Evolutionary conservation across 805 yeast genomes (phyloP).

Genomic region (Lipomyces chichibuensis): DNA sequence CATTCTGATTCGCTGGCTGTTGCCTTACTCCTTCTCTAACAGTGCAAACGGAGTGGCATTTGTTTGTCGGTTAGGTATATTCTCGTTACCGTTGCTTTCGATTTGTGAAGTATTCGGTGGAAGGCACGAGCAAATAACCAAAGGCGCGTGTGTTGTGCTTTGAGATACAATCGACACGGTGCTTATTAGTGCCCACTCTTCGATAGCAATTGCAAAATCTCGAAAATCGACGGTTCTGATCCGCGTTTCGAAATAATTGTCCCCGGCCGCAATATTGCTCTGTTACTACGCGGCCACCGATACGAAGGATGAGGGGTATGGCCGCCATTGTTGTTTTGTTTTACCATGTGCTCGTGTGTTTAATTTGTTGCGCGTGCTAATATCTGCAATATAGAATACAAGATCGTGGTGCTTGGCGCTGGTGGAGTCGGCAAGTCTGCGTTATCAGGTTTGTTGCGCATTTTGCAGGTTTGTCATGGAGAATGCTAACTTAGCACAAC

Average conservation of each 20-base stretch:
- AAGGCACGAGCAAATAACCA: background rate
- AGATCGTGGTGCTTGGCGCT: conserved; percentile 90
- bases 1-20: background rate
- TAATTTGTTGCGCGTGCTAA: background rate
- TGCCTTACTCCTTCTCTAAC: no score
- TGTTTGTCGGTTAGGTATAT: background rate
- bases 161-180: background rate
- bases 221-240: background rate
- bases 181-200: background rate
- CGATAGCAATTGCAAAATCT: background rate
- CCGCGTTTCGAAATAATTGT: background rate
- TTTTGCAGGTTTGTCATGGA: background rate
- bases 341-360: background rate
- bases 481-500: background rate
- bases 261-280: background rate
- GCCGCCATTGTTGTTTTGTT: background rate
- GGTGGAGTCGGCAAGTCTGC: conserved; percentile 89
- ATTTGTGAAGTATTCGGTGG: background rate
- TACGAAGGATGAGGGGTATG: background rate
- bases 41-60: background rate
- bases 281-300: background rate
- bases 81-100: background rate
- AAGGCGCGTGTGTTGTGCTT: background rate
- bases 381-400: conserved; percentile 28
- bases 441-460: conserved; percentile 20